Base-by-base conservation (phyloP, 192 early-diverging fungal genomes). In the Rhizoclosmatium globosum region DNA sequence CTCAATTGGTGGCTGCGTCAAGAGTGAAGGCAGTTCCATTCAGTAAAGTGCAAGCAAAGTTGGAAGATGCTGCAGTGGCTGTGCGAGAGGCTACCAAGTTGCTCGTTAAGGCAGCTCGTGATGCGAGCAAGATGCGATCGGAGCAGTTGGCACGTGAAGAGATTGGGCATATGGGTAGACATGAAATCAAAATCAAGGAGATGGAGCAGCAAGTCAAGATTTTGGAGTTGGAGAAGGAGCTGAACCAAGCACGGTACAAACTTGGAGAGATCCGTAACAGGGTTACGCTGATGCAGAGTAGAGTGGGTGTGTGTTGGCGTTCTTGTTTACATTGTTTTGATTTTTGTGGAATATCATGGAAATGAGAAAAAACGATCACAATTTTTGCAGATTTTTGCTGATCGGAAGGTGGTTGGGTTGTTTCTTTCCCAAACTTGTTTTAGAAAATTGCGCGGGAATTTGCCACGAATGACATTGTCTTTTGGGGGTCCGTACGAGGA, bases 171-270 rank as follows among this genome's bases (percentile, higher is more conserved):
- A 87, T 99, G 87, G 92, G 92, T 67, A 91, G 92, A 38, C 94
- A 97, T 84, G 96, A 99, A 83, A 94, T 96, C 84, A 97, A 98
- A 86, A 93, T 94, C 77, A 90, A 91, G 79, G 97, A 98, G 83
- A 99, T 98, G 98, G 94, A 97, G 75, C 97, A 97, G 84, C 97
- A 99, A 84, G 98, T 99, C 47, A 89, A 92, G 85, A 97, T 99
- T 67, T 87, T 98, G 77, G 95, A 97, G 85, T 87, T 98, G 41
- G 98, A 99, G 83, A 95, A 96, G 77, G 96, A 96, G 64, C 85
- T 99, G 69, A 89, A 87, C 39, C 86, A 92, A 69, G 97, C 98
- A 31, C 85, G 97, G 71, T 91, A 93, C 74, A 89, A 92, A 47
- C 84, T 99, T 50, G 97, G 94, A 17, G 96, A 97, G 87, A 96